Evolutionary conservation across 495 filamentous ascomycete species (phyloP).

Genomic region (Xylaria flabelliformis): DNA sequence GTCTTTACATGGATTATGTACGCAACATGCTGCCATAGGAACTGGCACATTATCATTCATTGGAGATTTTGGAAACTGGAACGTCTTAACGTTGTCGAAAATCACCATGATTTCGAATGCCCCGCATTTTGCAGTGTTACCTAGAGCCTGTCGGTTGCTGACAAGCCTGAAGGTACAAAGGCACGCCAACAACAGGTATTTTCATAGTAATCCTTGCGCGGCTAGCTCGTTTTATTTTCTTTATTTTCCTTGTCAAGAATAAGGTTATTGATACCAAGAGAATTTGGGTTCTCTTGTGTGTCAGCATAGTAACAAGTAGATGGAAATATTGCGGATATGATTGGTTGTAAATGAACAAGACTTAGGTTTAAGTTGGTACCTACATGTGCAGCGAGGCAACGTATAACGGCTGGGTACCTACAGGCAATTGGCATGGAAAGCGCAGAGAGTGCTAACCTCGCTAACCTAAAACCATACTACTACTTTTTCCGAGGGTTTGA

Average conservation of each 20-base stretch:
- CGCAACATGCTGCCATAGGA: background rate
- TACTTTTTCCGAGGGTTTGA: background rate
- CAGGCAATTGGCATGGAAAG: background rate
- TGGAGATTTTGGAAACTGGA: background rate
- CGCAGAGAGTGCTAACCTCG: background rate
- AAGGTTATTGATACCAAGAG: background rate
- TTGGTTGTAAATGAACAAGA: background rate
- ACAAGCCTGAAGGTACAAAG: background rate
- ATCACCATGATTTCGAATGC: background rate
- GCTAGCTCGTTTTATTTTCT: background rate
- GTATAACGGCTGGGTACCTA: background rate
- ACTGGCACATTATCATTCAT: background rate
- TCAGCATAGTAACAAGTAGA: background rate
- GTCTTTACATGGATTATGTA: background rate
- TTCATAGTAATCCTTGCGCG: background rate
- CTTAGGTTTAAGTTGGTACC: background rate
- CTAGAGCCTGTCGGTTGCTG: slow-evolving; percentile 13
- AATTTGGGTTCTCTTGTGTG: background rate
- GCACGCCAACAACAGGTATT: background rate
- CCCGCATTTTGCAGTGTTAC: slow-evolving; percentile 19
- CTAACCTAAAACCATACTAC: background rate
- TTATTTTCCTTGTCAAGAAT: background rate
- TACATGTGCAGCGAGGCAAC: background rate
- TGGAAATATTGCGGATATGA: background rate
- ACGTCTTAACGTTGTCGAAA: background rate